Conservation (phyloP, 495 filamentous ascomycete species). For the Echria macrotheca region DNA sequence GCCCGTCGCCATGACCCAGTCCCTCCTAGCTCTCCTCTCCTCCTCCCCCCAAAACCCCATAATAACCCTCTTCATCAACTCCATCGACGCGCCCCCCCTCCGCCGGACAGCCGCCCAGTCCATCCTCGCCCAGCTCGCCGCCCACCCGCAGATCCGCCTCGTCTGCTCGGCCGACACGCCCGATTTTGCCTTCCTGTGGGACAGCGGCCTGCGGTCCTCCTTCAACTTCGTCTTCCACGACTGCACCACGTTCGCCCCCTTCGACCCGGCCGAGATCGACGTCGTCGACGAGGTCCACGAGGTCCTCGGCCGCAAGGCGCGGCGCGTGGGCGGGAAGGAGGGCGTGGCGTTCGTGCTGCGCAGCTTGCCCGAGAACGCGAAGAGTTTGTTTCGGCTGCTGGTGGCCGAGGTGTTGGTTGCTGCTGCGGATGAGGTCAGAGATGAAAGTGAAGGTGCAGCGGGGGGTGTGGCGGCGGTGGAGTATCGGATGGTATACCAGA, state of each 20-base stretch:
- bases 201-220: conserved; percentile 67
- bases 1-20: conserved; percentile 51
- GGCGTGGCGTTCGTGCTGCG: conserved; percentile 88
- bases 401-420: conserved; percentile 80
- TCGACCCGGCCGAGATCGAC: conserved; percentile 65
- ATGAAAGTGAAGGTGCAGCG: too few species aligned
- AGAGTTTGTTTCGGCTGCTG: conserved; percentile 75
- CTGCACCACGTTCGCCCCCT: conserved; percentile 80
- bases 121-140: conserved; percentile 68
- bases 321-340: conserved; percentile 79
- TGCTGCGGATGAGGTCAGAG: conserved; percentile 51
- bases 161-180: conserved; percentile 82
- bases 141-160: conserved; percentile 67
- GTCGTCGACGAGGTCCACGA: conserved; percentile 83
- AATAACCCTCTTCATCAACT: conserved; percentile 69
- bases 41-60: conserved; percentile 35
- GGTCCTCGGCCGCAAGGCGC: conserved; percentile 77
- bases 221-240: conserved; percentile 91
- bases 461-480: conserved; percentile 62
- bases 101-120: conserved; percentile 65
- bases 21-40: conserved; percentile 46
- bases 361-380: conserved; percentile 86
- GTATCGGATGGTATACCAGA: conserved; percentile 86
- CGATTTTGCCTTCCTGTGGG: conserved; percentile 84
- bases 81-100: conserved; percentile 72